These are phyloP conservation scores for Carallia pectinifolia DNA, from an alignment of 345 rosid genomes.

Conservation along the genomic window DNA sequence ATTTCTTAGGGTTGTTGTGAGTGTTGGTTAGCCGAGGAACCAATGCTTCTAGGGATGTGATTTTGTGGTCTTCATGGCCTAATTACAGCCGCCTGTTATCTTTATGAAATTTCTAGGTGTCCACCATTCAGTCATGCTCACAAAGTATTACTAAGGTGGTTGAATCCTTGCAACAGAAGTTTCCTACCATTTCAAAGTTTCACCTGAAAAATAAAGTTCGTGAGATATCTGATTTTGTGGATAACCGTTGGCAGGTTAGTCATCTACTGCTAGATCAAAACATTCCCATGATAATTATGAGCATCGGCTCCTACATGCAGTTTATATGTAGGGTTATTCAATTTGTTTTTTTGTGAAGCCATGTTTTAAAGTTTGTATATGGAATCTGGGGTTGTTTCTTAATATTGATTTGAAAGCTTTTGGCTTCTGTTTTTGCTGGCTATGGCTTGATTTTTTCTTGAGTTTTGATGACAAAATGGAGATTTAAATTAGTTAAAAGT, in stretches of 20 bases:
- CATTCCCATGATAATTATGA: not conserved
- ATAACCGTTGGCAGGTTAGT: conserved; percentile 92
- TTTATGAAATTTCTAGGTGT: conserved; percentile 50
- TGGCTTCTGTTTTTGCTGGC: no score
- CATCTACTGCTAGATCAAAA: not conserved
- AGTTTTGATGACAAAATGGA: no score
- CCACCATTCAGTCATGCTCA: conserved; percentile 63
- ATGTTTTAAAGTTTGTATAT: no score
- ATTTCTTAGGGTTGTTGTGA: not conserved
- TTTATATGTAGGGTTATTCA: not conserved
- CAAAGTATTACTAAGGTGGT: conserved; percentile 63
- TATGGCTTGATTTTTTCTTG: no score
- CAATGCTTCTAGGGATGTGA: not conserved
- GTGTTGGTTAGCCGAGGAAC: not conserved
- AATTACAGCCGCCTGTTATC: conserved; percentile 17
- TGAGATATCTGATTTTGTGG: conserved; percentile 75
- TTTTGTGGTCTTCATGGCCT: not conserved
- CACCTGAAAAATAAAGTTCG: conserved; percentile 72
- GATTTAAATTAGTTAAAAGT: no score
- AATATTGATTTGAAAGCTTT: no score
- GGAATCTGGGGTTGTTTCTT: no score
- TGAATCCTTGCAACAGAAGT: conserved; percentile 71
- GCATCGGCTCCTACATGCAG: not conserved
- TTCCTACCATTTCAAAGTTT: conserved; percentile 63
- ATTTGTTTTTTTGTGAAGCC: no score